phyloP scores from a whole-genome alignment of 1,284 basidiomycete genomes.

The Cutaneotrichosporon arboriforme region DNA sequence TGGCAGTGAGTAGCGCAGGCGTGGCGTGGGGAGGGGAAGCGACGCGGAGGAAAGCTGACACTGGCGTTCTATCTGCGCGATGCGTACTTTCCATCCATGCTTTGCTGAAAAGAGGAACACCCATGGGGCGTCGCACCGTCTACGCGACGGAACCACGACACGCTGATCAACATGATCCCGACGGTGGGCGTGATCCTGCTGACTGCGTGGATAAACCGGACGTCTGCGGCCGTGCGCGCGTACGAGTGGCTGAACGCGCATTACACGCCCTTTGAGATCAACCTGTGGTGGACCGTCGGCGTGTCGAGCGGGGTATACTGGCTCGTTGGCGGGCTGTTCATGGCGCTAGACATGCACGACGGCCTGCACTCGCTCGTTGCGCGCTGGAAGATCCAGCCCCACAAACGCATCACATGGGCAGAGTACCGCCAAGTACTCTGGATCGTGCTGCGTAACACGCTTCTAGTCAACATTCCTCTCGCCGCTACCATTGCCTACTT shows the following conservation, averaged over 20 bases:
- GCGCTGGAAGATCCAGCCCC: slow-evolving; percentile 18
- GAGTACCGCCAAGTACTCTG: slow-evolving; percentile 11
- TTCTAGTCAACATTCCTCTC: slow-evolving; percentile 14
- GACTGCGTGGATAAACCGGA: slow-evolving; percentile 5
- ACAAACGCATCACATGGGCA: slow-evolving; percentile 13
- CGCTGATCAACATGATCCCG: background rate
- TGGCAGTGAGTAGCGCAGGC: slow-evolving; percentile 8
- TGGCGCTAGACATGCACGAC: slow-evolving; percentile 15
- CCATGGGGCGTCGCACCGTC: slow-evolving; percentile 7
- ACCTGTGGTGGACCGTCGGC: slow-evolving; percentile 7
- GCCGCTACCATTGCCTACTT: background rate
- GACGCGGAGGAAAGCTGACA: too few species aligned
- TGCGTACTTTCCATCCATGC: too few species aligned
- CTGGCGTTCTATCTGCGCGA: too few species aligned
- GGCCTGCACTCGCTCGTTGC: slow-evolving; percentile 9
- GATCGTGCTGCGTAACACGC: slow-evolving; percentile 10
- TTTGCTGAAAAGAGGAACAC: slow-evolving; percentile 11
- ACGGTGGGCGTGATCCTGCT: slow-evolving; percentile 11
- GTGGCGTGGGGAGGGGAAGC: too few species aligned
- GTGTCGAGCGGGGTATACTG: slow-evolving; percentile 14
- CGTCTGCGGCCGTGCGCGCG: background rate
- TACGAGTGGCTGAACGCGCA: slow-evolving; percentile 13
- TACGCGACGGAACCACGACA: slow-evolving; percentile 13
- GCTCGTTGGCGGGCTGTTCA: slow-evolving; percentile 10
- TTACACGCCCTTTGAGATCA: slow-evolving; percentile 15